Base-by-base conservation (phyloP, 2,329 filamentous ascomycete species). In the Fusarium transvaalense region DNA sequence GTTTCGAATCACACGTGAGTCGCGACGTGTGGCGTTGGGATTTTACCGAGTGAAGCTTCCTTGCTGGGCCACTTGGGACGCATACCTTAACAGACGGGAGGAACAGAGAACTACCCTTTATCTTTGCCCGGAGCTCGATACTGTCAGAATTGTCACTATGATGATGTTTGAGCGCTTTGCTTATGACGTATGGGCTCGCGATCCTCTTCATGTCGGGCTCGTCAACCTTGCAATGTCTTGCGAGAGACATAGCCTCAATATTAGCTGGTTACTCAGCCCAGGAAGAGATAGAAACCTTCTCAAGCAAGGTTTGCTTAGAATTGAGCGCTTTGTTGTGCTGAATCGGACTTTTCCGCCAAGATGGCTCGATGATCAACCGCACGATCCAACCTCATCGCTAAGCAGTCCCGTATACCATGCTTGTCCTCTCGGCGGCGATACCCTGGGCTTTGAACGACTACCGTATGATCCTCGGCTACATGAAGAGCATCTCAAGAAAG, bases 21-120 rank as follows among this genome's bases (percentile, higher is more conserved):
- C 59, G 23, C 41, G 53, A 0, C 48, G 1, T 13, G 47, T 42
- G 12, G 47, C 59, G 6, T n/a, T 19, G 23, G 0, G 10, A 0
- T 65, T 65, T 6, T 65, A 59, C 9, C 32, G 53, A 0, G 53
- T 65, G 10, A 35, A 58, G 4, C 21, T 64, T 4, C 61, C 52
- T 1, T 64, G 61, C 6, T 19, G 34, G 32, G 19, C 46, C 15
- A 42, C 10, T 0, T 17, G 39, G 21, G 21, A 8, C 14, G 17
- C 3, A 4, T 0, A 25, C 1, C 3, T 12, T 0, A 4, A 0
- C 10, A n/a, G 19, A 25, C n/a, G 0, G 12, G n/a, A 8, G 6
- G 8, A 25, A 19, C 35, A n/a, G 23, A 15, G 2, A 19, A 14
- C 15, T 4, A 23, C 32, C 2, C 39, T 64, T 2, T 47, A 57